Conservation (phyloP, 2,329 filamentous ascomycete genomes). For the Microdochium nivale region DNA sequence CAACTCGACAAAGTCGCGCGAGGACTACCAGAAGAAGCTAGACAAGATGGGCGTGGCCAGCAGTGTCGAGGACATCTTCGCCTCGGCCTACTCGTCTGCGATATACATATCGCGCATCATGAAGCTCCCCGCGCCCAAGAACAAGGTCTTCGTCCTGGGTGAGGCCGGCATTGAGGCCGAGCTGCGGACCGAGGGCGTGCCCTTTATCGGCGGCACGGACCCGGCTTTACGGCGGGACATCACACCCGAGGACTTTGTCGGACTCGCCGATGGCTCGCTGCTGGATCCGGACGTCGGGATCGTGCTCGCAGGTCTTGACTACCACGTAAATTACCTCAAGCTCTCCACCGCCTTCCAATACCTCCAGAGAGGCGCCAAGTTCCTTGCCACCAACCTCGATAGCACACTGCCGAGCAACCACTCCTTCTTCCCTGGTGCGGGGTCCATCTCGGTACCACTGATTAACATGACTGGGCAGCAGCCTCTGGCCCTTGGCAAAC, state of each 20-base stretch:
- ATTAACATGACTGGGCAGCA: constrained; percentile 60
- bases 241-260: constrained; percentile 68
- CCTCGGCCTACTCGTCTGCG: constrained; percentile 87
- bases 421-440: constrained; percentile 84
- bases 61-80: constrained; percentile 84
- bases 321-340: constrained; percentile 94
- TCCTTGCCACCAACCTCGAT: constrained; percentile 90
- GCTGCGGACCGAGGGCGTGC: constrained; percentile 68
- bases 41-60: constrained; percentile 71
- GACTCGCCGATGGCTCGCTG: constrained; percentile 63
- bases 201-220: constrained; percentile 82
- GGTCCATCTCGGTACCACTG: constrained; percentile 70
- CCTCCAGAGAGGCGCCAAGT: constrained; percentile 69
- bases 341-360: constrained; percentile 79
- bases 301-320: constrained; percentile 85
- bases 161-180: constrained; percentile 89
- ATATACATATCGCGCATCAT: constrained; percentile 95
- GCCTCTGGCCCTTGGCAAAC: constrained; percentile 81
- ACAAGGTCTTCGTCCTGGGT: constrained; percentile 91
- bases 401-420: constrained; percentile 78
- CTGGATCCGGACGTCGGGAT: constrained; percentile 85
- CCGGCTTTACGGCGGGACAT: constrained; percentile 69
- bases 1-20: constrained; percentile 93
- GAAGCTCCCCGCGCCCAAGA: constrained; percentile 65
- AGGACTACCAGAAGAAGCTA: constrained; percentile 90